A percentile compares a stretch with the other conserved stretches of the same genome.
phyloP scores from a whole-genome alignment of 106 monocot species.

The Acorus calamus region DNA sequence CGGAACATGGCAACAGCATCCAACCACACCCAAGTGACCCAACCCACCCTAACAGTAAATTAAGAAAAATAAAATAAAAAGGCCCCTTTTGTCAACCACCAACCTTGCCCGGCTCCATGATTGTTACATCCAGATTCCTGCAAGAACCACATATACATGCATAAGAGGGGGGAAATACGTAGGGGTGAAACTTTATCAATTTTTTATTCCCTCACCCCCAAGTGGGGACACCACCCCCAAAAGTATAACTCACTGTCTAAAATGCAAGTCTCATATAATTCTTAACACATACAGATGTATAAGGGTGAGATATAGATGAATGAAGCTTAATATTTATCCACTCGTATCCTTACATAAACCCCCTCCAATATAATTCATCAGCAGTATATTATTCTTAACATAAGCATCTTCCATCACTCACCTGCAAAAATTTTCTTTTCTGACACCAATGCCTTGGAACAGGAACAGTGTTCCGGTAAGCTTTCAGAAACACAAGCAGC shows the following conservation, averaged over 20 bases:
- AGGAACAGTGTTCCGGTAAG: constrained; percentile 93
- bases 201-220: constrained; percentile 57
- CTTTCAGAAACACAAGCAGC: constrained; percentile 85
- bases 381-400: too few relatives aligned
- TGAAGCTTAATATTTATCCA: too few relatives aligned
- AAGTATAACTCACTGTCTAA: constrained; percentile 12
- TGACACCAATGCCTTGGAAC: constrained; percentile 99
- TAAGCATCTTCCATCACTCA: constrained; percentile 15
- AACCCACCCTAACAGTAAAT: constrained; percentile 28
- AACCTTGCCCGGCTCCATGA: constrained; percentile 62
- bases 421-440: constrained; percentile 96
- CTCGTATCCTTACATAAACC: too few relatives aligned
- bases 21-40: constrained; percentile 29
- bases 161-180: constrained; percentile 59
- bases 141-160: constrained; percentile 79
- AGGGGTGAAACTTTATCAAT: constrained; percentile 33
- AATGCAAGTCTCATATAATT: constrained; percentile 7
- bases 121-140: constrained; percentile 69
- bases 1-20: constrained; percentile 17
- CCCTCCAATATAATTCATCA: too few relatives aligned
- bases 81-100: constrained; percentile 42
- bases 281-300: not conserved
- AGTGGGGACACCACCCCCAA: constrained; percentile 11
- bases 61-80: constrained; percentile 29
- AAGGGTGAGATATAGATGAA: too few relatives aligned